These are phyloP conservation scores for Fusarium zealandicum DNA, from an alignment of 2,329 filamentous ascomycete species.

Conservation along the genomic window DNA sequence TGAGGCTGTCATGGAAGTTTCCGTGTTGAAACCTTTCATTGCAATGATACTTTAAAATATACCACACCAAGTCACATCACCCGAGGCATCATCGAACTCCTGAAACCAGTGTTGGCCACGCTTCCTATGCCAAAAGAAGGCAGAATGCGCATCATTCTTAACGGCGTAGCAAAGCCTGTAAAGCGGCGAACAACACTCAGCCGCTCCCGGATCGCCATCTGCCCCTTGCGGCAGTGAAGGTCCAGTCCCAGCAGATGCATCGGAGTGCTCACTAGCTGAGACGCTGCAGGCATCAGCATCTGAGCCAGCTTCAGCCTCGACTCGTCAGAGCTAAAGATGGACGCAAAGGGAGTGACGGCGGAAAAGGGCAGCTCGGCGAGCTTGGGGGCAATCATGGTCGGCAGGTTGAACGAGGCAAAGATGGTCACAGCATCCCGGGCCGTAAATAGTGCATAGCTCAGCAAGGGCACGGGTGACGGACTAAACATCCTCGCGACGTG, in stretches of 20 bases:
- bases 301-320: constrained; percentile 37
- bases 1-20: constrained; percentile 25
- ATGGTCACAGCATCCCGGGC: constrained; percentile 36
- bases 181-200: constrained; percentile 22
- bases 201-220: constrained; percentile 27
- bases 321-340: constrained; percentile 33
- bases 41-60: background rate
- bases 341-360: constrained; percentile 23
- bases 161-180: constrained; percentile 30
- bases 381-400: constrained; percentile 34
- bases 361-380: constrained; percentile 34
- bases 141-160: constrained; percentile 35
- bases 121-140: constrained; percentile 37
- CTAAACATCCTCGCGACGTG: constrained; percentile 33
- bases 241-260: constrained; percentile 38
- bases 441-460: constrained; percentile 36
- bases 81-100: constrained; percentile 29
- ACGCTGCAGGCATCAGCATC: constrained; percentile 33
- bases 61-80: constrained; percentile 10
- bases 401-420: constrained; percentile 39
- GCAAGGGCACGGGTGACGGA: constrained; percentile 26
- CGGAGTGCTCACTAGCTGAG: constrained; percentile 37
- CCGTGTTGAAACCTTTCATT: constrained; percentile 22
- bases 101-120: constrained; percentile 36
- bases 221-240: constrained; percentile 25